Evolutionary conservation across 2,329 filamentous ascomycete species (phyloP), one percentile per base, ranked within the genome.

Genomic region (Neoscytalidium dimidiatum): DNA sequence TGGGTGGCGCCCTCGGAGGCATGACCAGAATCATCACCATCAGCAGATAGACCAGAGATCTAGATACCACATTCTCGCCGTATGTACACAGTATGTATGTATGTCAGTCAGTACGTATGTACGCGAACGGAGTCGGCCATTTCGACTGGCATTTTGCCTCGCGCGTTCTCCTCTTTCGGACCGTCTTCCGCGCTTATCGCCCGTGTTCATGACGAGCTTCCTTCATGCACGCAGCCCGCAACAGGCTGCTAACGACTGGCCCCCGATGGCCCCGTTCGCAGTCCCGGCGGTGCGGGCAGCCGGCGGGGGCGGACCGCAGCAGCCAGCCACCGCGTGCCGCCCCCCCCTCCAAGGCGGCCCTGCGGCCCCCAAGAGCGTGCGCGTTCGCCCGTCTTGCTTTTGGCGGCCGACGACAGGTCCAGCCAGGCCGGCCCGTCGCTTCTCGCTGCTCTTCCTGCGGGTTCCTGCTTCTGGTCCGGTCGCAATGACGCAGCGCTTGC

Each of bases 401-500:
- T 46, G 56, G n/a, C 19, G n/a, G 17, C 19, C 11, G 23, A 19
- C 52, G 19, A 23, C 29, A 38, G 52, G 33, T 38, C 52, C 33
- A 38, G 52, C 23, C 52, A 19, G 33, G 51, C 23, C 13, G 52
- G 35, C 33, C 33, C 13, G 17, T 44, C 38, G 56, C 56, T 23
- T 33, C n/a, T 11, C 21, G 56, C 41, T 33, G 38, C 38, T 44
- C 56, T 46, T 46, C 56, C 56, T 60, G 56, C 56, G 56, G 56
- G 56, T 60, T 60, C 56, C 56, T 60, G 56, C 56, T 60, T 60
- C 56, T 60, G 56, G 56, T 43, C 38, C 26, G 41, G 56, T 31
- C 26, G 56, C 23, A n/a, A 60, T 60, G 56, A 60, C 56, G 56
- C 56, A 60, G 56, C 41, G 56, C n/a, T 60, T 60, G 56, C 56